These are phyloP conservation scores for Epichloe elymi DNA, from an alignment of 2,329 filamentous ascomycete genomes.

Conservation along the genomic window DNA sequence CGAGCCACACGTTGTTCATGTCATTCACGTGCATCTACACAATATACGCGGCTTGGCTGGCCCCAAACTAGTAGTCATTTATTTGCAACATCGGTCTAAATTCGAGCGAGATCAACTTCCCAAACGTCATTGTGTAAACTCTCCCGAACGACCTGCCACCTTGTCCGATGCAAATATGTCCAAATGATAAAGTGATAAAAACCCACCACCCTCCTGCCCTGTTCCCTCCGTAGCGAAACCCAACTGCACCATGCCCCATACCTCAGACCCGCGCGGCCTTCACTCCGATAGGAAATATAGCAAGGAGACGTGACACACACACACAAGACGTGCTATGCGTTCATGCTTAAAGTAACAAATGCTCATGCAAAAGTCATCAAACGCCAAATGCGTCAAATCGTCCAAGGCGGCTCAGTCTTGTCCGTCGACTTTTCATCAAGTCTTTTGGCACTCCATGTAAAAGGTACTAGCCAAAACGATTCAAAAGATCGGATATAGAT, in stretches of 20 bases:
- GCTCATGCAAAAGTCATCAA: slow-evolving; percentile 20
- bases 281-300: not conserved
- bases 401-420: not conserved
- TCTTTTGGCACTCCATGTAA: not conserved
- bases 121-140: not conserved
- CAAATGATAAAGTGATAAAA: not conserved
- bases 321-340: slow-evolving; percentile 8
- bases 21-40: not conserved
- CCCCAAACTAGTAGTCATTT: not conserved
- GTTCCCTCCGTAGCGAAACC: not conserved
- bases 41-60: not conserved
- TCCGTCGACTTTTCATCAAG: not conserved
- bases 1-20: not conserved
- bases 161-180: not conserved
- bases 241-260: not conserved
- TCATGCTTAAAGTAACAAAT: slow-evolving; percentile 19
- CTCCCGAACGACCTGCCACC: not conserved
- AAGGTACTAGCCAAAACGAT: not conserved
- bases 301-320: not conserved
- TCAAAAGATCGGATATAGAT: not conserved
- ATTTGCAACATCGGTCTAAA: not conserved
- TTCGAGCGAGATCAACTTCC: not conserved
- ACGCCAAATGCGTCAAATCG: not conserved
- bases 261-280: not conserved
- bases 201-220: no score